Percentiles rank a stretch among this genome's conserved stretches.
Evolutionary conservation across 1,139 yeast genomes (phyloP).

Genomic region (Diutina sp.): DNA sequence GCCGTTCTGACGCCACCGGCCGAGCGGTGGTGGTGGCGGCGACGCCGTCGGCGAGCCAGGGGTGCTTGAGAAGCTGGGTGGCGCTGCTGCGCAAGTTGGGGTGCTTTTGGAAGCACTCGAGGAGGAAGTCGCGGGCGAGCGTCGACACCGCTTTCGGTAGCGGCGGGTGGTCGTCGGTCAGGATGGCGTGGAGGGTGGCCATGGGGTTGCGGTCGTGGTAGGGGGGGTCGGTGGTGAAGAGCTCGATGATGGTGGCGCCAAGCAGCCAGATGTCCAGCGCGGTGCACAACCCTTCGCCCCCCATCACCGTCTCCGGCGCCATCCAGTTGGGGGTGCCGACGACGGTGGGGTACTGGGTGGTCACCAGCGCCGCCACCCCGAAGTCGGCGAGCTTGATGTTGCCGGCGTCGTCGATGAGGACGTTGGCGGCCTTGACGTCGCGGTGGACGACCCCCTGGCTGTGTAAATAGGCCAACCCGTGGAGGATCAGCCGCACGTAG

Average conservation of each 20-base stretch:
- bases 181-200: conserved; percentile 89
- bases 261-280: conserved; percentile 90
- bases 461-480: conserved; percentile 61
- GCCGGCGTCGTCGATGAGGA: conserved; percentile 46
- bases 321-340: conserved; percentile 79
- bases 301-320: conserved; percentile 71
- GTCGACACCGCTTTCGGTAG: conserved; percentile 51
- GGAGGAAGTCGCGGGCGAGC: conserved; percentile 47
- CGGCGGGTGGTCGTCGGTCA: conserved; percentile 72
- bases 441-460: conserved; percentile 66
- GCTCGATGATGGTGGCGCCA: conserved; percentile 86
- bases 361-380: conserved; percentile 58
- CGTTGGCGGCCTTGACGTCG: conserved; percentile 72
- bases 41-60: conserved; percentile 34
- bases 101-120: conserved; percentile 69
- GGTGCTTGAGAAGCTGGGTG: conserved; percentile 39
- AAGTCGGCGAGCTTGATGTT: conserved; percentile 64
- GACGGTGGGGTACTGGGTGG: conserved; percentile 26
- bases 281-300: conserved; percentile 76
- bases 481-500: conserved; percentile 33
- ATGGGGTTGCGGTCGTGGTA: conserved; percentile 70
- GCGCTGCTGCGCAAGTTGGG: conserved; percentile 53
- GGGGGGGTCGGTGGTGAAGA: conserved; percentile 81
- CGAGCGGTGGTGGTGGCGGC: neutral
- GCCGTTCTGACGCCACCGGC: neutral